These are phyloP conservation scores for Ilyonectria sp. DNA, from an alignment of 2,329 filamentous ascomycete species.

Conservation along the genomic window DNA sequence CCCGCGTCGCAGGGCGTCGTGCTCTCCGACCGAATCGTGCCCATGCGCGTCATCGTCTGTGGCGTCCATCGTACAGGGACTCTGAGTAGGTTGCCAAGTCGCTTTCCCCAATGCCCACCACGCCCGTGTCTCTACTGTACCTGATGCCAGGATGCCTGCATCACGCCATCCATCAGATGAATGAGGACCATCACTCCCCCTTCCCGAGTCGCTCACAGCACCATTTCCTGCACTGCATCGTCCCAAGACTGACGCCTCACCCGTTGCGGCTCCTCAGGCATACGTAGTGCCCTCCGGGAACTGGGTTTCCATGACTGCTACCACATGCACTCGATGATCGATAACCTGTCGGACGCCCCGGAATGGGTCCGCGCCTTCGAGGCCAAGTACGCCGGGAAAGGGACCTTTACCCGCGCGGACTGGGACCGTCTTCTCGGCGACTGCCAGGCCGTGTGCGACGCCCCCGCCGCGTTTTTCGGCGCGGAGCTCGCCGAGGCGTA, in stretches of 20 bases:
- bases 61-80: constrained; percentile 57
- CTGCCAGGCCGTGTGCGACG: constrained; percentile 67
- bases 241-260: constrained; percentile 24
- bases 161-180: constrained; percentile 26
- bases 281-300: constrained; percentile 52
- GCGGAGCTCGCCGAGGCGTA: constrained; percentile 53
- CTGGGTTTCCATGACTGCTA: constrained; percentile 56
- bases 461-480: constrained; percentile 69
- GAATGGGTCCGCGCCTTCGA: constrained; percentile 53
- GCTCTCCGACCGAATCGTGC: constrained; percentile 51
- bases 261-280: constrained; percentile 44
- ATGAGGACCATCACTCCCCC: constrained; percentile 11
- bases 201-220: neutral
- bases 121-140: constrained; percentile 1
- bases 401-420: constrained; percentile 54
- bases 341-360: constrained; percentile 44
- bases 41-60: constrained; percentile 59
- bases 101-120: neutral
- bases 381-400: constrained; percentile 51
- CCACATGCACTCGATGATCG: constrained; percentile 53
- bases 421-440: constrained; percentile 63
- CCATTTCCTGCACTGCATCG: neutral
- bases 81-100: constrained; percentile 50
- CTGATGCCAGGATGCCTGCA: constrained; percentile 5
- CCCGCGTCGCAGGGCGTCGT: constrained; percentile 20